Evolutionary conservation across 2,329 filamentous ascomycete genomes (phyloP).

Genomic region (Alternaria burnsii): DNA sequence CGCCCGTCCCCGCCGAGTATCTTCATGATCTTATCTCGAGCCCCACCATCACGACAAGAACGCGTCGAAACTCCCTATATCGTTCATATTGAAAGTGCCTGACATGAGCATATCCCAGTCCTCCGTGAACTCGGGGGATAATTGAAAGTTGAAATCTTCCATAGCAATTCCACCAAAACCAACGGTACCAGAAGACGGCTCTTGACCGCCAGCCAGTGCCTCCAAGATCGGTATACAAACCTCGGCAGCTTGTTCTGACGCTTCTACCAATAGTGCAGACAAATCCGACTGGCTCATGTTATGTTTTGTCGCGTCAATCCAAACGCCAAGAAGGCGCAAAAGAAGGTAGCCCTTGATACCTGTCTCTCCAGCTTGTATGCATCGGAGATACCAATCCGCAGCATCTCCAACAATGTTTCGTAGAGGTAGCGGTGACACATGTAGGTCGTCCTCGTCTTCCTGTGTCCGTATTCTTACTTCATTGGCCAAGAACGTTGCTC

Average conservation of each 20-base stretch:
- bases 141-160: constrained; percentile 14
- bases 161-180: not conserved
- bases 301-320: constrained; percentile 32
- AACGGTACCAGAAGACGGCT: not conserved
- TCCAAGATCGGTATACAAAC: constrained; percentile 33
- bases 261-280: constrained; percentile 19
- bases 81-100: constrained; percentile 22
- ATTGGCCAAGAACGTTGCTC: constrained; percentile 28
- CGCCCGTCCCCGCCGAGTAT: not conserved
- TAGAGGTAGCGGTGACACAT: constrained; percentile 28
- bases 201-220: constrained; percentile 17
- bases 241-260: constrained; percentile 27
- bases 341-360: constrained; percentile 43
- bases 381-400: constrained; percentile 27
- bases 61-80: constrained; percentile 10
- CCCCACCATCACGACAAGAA: constrained; percentile 5
- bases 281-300: constrained; percentile 23
- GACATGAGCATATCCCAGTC: constrained; percentile 33
- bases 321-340: constrained; percentile 26
- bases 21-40: not conserved
- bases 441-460: constrained; percentile 34
- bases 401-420: constrained; percentile 30
- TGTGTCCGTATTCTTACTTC: constrained; percentile 36
- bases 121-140: constrained; percentile 21
- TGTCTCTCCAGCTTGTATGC: constrained; percentile 41